A percentile compares a stretch with the other conserved stretches of the same genome.
Evolutionary conservation across 495 filamentous ascomycete species (phyloP).

Genomic region (Elaphomyces granulatus): DNA sequence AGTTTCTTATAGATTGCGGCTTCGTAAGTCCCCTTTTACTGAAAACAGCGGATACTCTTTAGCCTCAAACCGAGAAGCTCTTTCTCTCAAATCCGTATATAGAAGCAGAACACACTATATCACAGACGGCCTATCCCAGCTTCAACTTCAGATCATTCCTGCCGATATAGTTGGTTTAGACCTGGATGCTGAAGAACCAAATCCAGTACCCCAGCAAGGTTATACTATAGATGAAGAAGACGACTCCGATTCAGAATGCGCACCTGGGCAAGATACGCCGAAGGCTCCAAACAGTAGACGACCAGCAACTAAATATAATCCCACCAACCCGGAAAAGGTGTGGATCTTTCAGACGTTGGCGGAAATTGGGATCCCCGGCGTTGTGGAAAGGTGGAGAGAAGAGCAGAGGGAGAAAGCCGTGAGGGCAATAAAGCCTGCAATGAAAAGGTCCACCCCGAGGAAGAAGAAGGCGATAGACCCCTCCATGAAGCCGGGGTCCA

Average conservation of each 20-base stretch:
- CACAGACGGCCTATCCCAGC: conserved; percentile 60
- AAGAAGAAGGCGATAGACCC: conserved; percentile 32
- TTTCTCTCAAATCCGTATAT: conserved; percentile 42
- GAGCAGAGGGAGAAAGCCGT: conserved; percentile 28
- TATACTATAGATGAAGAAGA: conserved; percentile 41
- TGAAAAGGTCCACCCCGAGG: conserved; percentile 17
- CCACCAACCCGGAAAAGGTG: conserved; percentile 45
- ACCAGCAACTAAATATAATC: conserved; percentile 50
- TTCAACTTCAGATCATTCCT: conserved; percentile 66
- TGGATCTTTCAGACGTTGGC: conserved; percentile 69
- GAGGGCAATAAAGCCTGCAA: conserved; percentile 11
- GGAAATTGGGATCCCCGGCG: conserved; percentile 52
- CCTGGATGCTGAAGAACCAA: conserved; percentile 51
- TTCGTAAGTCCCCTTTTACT: conserved; percentile 10
- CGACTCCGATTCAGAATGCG: conserved; percentile 28
- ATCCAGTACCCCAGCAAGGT: conserved; percentile 37
- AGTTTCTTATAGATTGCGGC: conserved; percentile 48
- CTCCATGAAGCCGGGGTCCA: conserved; percentile 31
- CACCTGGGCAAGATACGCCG: conserved; percentile 14
- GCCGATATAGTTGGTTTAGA: conserved; percentile 64
- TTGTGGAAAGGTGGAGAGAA: conserved; percentile 67
- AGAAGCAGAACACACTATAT: conserved; percentile 51
- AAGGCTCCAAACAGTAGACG: conserved; percentile 18
- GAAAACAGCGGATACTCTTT: conserved; percentile 1
- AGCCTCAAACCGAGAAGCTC: conserved; percentile 16